phyloP scores from a whole-genome alignment of 1,284 basidiomycete genomes.

The Trichosporon sp. region DNA sequence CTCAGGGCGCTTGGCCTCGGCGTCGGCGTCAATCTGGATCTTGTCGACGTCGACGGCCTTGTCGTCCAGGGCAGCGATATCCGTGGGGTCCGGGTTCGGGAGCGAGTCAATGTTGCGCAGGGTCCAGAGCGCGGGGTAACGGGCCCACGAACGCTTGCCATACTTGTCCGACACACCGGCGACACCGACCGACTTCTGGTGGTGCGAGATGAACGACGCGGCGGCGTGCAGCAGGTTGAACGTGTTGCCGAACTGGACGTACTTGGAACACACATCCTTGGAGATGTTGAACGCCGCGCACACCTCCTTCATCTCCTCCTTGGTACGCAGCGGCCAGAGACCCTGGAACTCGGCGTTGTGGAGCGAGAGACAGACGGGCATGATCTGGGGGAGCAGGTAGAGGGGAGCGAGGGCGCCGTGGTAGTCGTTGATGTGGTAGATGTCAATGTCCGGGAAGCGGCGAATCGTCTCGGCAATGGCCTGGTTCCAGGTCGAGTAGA shows the following conservation, averaged over 20 bases:
- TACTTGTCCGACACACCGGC: conserved; percentile 92
- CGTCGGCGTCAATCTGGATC: conserved; percentile 70
- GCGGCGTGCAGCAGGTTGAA: conserved; percentile 90
- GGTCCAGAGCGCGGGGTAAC: conserved; percentile 90
- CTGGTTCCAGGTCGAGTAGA: conserved; percentile 96
- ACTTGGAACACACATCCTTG: conserved; percentile 89
- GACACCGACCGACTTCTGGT: conserved; percentile 86
- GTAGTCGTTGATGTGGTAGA: conserved; percentile 67
- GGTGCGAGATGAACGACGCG: conserved; percentile 81
- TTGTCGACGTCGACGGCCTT: conserved; percentile 65
- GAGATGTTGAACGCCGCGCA: conserved; percentile 93
- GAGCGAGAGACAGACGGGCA: conserved; percentile 83
- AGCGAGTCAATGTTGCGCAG: conserved; percentile 89
- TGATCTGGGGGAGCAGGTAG: conserved; percentile 80
- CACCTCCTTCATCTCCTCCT: conserved; percentile 95
- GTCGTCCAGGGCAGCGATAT: conserved; percentile 85
- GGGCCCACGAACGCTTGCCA: conserved; percentile 89
- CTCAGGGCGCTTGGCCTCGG: conserved; percentile 81
- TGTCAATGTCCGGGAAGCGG: conserved; percentile 75
- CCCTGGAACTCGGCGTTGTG: conserved; percentile 96
- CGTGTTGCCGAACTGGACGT: conserved; percentile 93
- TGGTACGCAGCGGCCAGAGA: conserved; percentile 87
- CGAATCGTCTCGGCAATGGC: conserved; percentile 84
- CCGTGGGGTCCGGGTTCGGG: conserved; percentile 83
- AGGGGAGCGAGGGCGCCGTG: conserved; percentile 84